Base-by-base conservation (phyloP, 208 protist species). In the Wallacemonas sp. region DNA sequence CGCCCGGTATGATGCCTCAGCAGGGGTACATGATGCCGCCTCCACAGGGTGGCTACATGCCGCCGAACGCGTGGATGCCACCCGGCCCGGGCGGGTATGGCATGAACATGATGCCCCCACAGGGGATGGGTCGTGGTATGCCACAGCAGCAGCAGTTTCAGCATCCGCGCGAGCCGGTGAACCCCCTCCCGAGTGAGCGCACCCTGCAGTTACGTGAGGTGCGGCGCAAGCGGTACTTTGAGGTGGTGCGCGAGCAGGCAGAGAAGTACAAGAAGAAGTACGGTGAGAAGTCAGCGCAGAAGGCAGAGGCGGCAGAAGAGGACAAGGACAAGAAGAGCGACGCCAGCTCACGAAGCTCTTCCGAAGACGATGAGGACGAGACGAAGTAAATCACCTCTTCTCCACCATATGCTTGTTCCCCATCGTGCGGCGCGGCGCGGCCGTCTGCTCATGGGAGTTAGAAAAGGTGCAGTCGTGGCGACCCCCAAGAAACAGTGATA, bases 151-250 rank as follows among this genome's bases (percentile, higher is more conserved):
- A 38, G 9, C 53, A 34, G 3, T 73, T 41, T 27, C 64, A 39
- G 5, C 73, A 78, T 33, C 59, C 63, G 5, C 75, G n/a, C n/a
- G n/a, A n/a, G n/a, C n/a, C 71, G 9, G 72, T 68, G 3, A 95
- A 95, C 59, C 75, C 84, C 0, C 57, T 52, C 26, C 84, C 86
- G 0, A 76, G 83, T 0, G 74, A 87, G 38, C 82, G 92, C 54
- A 80, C 68, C 29, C 30, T 90, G 44, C 83, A 86, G 64, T 60
- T 93, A 66, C 86, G 89, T 2, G 86, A 95, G 77, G 68, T 85
- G 62, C 89, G 93, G 67, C 76, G 81, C 4, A 86, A 91, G 64
- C 83, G 91, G 74, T 95, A 79, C 63, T 78, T 93, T 15, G 83
- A 91, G 1, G 85, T 92, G 12, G 85, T 95, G 27, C 81, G 78